phyloP scores from a whole-genome alignment of 352 stramenopile genomes.

The Pythium vanterpoolii region DNA sequence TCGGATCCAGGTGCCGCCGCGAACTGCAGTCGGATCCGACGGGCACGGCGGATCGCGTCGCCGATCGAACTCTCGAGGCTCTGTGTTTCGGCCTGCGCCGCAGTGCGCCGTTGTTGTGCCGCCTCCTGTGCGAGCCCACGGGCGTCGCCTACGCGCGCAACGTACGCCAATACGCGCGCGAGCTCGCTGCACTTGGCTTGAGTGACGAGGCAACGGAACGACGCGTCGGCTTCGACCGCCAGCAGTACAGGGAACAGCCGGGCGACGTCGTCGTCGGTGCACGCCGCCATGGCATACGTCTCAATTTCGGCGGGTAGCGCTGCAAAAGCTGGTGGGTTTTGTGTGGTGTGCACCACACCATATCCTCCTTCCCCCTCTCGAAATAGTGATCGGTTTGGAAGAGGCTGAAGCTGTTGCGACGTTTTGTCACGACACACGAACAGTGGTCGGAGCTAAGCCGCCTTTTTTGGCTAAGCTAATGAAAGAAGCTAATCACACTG shows the following conservation, averaged over 20 bases:
- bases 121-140: slow-evolving; percentile 1
- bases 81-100: slow-evolving; percentile 24
- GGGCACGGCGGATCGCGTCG: slow-evolving; percentile 44
- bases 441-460: not conserved
- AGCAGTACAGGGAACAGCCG: slow-evolving; percentile 10
- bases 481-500: not conserved
- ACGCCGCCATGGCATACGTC: slow-evolving; percentile 7
- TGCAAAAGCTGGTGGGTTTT: not conserved
- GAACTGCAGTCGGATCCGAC: slow-evolving; percentile 24
- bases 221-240: slow-evolving; percentile 34
- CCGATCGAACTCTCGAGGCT: slow-evolving; percentile 38
- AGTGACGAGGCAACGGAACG: slow-evolving; percentile 29
- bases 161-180: slow-evolving; percentile 24
- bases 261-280: slow-evolving; percentile 8
- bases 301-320: not conserved
- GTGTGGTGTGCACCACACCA: slow-evolving; percentile 2
- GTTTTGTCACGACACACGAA: slow-evolving; percentile 7
- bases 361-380: not conserved
- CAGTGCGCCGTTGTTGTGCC: slow-evolving; percentile 4
- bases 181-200: slow-evolving; percentile 40
- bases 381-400: not conserved
- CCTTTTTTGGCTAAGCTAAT: not conserved
- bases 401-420: not conserved
- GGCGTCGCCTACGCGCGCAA: slow-evolving; percentile 11
- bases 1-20: not conserved